phyloP scores from a whole-genome alignment of 768 basidiomycete species.

The Mycena capillaripes region DNA sequence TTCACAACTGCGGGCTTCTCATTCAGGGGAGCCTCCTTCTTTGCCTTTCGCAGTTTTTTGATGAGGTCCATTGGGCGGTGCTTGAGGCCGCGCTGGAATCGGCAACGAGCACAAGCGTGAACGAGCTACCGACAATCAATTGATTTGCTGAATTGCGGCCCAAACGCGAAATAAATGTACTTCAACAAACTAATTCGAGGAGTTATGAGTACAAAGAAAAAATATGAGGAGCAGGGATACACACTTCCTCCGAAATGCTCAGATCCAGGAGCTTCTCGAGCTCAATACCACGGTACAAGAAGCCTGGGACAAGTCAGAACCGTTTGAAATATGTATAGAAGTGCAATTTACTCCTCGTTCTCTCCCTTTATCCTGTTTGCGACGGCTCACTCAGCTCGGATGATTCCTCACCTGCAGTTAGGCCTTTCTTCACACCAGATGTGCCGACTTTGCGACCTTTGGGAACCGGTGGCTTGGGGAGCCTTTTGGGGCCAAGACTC shows the following conservation, averaged over 20 bases:
- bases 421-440: background rate
- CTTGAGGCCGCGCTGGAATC: conserved; percentile 99
- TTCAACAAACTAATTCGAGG: conserved; percentile 75
- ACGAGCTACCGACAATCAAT: conserved; percentile 77
- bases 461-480: background rate
- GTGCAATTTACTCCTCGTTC: background rate
- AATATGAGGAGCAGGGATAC: conserved; percentile 45
- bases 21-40: conserved; percentile 99
- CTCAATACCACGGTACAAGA: conserved; percentile 98
- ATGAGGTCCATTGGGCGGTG: conserved; percentile 98
- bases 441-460: background rate
- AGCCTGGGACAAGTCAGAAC: conserved; percentile 45
- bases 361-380: background rate
- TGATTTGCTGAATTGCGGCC: background rate
- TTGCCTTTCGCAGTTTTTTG: conserved; percentile 99
- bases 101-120: conserved; percentile 97
- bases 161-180: conserved; percentile 58
- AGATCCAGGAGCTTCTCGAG: conserved; percentile 98
- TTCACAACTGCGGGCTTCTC: conserved; percentile 99
- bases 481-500: background rate
- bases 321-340: background rate
- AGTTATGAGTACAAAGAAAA: conserved; percentile 1
- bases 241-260: conserved; percentile 94
- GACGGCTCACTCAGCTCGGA: background rate
- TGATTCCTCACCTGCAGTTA: background rate